Percentiles rank a stretch among this genome's conserved stretches.
These are phyloP conservation scores for Solanum tarijense DNA, from an alignment of 257 asterid genomes.

Conservation along the genomic window DNA sequence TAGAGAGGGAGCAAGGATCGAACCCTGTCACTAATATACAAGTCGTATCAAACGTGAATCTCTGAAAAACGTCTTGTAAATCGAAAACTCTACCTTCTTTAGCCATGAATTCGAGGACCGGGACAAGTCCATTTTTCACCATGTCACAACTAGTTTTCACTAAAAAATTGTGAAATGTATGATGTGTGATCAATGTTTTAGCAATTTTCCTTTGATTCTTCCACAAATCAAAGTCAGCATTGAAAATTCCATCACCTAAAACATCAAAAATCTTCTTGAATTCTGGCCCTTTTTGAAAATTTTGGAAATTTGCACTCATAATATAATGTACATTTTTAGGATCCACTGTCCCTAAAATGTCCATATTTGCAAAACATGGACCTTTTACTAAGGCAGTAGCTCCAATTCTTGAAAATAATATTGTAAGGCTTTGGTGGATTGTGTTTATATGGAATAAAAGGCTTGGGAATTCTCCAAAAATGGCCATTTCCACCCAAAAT, in stretches of 20 bases:
- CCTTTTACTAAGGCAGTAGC: neutral
- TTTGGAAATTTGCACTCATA: neutral
- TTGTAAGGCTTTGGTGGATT: neutral
- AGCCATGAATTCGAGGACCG: slow-evolving; percentile 22
- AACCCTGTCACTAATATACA: slow-evolving; percentile 28
- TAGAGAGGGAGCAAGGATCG: slow-evolving; percentile 34
- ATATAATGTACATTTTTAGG: neutral
- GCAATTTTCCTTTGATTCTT: slow-evolving; percentile 28
- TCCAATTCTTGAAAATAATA: neutral
- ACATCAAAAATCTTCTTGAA: slow-evolving; percentile 36
- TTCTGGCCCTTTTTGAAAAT: neutral
- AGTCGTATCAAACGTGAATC: slow-evolving; percentile 41
- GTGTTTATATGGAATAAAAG: neutral
- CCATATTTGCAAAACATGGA: neutral
- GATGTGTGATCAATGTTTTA: slow-evolving; percentile 12
- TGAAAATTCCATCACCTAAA: slow-evolving; percentile 48
- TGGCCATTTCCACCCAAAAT: neutral
- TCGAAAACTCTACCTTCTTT: slow-evolving; percentile 12
- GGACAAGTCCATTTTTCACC: slow-evolving; percentile 31
- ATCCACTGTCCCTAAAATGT: neutral
- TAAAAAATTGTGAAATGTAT: slow-evolving; percentile 16
- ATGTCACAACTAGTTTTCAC: slow-evolving; percentile 12
- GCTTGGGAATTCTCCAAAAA: neutral
- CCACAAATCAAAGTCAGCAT: slow-evolving; percentile 38
- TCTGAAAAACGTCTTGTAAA: slow-evolving; percentile 39